Evolutionary conservation across 768 basidiomycete genomes (phyloP).

Genomic region (Tylopilus rubrobrunneus): DNA sequence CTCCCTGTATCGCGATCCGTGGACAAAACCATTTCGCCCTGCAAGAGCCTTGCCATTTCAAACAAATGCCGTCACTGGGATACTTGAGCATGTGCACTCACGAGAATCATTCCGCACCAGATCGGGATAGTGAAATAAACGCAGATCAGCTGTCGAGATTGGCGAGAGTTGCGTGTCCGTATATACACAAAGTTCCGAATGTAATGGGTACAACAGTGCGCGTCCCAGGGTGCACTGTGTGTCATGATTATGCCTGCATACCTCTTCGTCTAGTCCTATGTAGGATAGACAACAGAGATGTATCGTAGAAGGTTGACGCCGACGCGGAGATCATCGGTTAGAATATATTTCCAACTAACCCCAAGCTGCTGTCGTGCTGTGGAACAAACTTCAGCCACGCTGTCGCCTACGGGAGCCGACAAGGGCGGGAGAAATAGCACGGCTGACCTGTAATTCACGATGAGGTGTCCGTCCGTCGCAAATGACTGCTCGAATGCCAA

Average conservation of each 20-base stretch:
- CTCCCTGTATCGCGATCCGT: background rate
- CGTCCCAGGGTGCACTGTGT: background rate
- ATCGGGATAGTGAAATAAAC: background rate
- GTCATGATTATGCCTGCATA: background rate
- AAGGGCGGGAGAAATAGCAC: too few relatives aligned
- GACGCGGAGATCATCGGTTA: background rate
- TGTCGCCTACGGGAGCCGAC: background rate
- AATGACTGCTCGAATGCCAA: conserved; percentile 55
- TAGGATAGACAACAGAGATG: background rate
- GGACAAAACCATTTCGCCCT: background rate
- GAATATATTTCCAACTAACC: conserved; percentile 33
- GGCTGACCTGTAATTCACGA: conserved; percentile 84
- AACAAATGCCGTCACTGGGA: background rate
- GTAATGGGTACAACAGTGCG: background rate
- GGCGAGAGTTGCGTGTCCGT: background rate
- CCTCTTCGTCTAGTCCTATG: background rate
- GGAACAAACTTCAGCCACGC: conserved; percentile 3
- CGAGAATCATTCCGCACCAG: conserved; percentile 3
- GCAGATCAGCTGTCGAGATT: background rate
- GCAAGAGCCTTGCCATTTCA: background rate
- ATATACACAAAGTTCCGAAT: background rate
- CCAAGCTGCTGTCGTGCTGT: conserved; percentile 63
- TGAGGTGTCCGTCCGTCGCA: conserved; percentile 82
- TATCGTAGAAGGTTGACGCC: background rate
- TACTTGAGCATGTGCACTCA: background rate